Evolutionary conservation across 1,139 yeast species (phyloP).

Genomic region (Martiniozyma asiatica): DNA sequence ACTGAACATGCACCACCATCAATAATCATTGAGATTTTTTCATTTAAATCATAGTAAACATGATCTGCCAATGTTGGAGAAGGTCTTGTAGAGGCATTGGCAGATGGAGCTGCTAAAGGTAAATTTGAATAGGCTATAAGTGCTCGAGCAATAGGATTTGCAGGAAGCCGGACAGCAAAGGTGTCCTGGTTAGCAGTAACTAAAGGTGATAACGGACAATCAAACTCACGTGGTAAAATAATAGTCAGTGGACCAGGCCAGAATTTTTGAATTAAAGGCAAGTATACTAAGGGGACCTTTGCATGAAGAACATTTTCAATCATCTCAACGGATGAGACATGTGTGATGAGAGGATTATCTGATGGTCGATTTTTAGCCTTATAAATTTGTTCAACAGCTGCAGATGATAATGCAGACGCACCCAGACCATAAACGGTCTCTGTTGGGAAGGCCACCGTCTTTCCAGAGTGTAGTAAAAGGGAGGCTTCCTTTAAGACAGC

Average conservation of each 20-base stretch:
- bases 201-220: constrained; percentile 46
- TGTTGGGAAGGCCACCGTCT: constrained; percentile 87
- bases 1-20: constrained; percentile 90
- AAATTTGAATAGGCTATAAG: constrained; percentile 74
- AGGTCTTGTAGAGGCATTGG: constrained; percentile 91
- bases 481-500: constrained; percentile 48
- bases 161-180: constrained; percentile 84
- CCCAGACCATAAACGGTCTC: constrained; percentile 96
- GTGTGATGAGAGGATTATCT: constrained; percentile 88
- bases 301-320: constrained; percentile 38
- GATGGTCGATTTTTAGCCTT: constrained; percentile 87
- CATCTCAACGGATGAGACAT: constrained; percentile 69
- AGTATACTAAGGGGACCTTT: constrained; percentile 55
- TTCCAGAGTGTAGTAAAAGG: constrained; percentile 34
- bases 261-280: constrained; percentile 46
- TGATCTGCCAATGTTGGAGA: constrained; percentile 85
- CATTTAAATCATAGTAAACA: constrained; percentile 67
- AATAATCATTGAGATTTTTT: constrained; percentile 69
- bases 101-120: constrained; percentile 96
- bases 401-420: constrained; percentile 69
- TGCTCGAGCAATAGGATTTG: constrained; percentile 83
- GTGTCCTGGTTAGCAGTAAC: constrained; percentile 86
- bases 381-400: constrained; percentile 66
- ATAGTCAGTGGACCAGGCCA: constrained; percentile 98
- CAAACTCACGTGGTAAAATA: constrained; percentile 46